Base-by-base conservation (phyloP, 257 asterid species). In the Primulina tabacum region DNA sequence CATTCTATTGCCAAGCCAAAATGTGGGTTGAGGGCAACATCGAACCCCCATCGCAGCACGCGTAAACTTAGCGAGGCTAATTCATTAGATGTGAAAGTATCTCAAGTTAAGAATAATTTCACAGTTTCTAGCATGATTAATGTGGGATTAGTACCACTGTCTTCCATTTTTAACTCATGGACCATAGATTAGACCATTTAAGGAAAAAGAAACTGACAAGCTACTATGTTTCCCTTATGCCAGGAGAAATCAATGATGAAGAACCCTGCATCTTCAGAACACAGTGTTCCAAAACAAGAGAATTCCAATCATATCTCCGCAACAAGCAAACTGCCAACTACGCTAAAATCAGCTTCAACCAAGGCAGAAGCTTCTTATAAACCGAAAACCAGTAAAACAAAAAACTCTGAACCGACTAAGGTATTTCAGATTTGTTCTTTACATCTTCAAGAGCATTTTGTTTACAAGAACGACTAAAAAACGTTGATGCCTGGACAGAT, bases 381-480 rank as follows among this genome's bases (percentile, higher is more conserved):
- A 74, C 69, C 67, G 3, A 66, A 33, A 63, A 60, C 78, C 33
- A 77, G 52, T 64, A 73, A 74, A 73, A 77, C 58, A 8, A 71
- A 73, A 77, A 79, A 76, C 68, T 87, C 83, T 52, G 92, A 82
- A 82, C 77, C 65, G 58, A 89, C 87, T 62, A 86, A 89, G 92
- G 97, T 90, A 71, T 68, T 62, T 4, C 24, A 18, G 20, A 5
- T 32, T 6, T 52, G 38, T 21, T 20, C 6, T 11, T 20, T 7
- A 32, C 30, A 59, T 35, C 6, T 67, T 32, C 53, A 21, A 26
- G 53, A 55, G 21, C 33, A 53, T 47, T 34, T 21, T 1, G n/a
- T 35, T 69, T 8, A 33, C 55, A 14, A 71, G 20, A 52, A 5
- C 32, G 52, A 50, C 68, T 80, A 24, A 57, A 3, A 16, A 7